A percentile compares a stretch with the other conserved stretches of the same genome.
Evolutionary conservation across 305 asterid genomes (phyloP).

Genomic region (Plantago coronopus): DNA sequence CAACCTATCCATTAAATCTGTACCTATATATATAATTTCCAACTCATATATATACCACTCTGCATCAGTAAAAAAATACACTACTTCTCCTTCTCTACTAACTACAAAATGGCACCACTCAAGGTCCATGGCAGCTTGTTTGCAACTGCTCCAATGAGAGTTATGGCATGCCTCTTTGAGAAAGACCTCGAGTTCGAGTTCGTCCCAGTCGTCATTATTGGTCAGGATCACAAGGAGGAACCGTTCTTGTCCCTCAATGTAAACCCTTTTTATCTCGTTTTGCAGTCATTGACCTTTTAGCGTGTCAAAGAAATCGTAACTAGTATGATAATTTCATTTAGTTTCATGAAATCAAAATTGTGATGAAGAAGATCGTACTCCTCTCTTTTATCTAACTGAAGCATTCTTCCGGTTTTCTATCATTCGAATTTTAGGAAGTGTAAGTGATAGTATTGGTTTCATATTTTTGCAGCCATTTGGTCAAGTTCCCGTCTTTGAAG

Average conservation of each 20-base stretch:
- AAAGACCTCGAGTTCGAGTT: conserved; percentile 51
- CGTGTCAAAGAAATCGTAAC: too few relatives aligned
- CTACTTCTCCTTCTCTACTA: too few relatives aligned
- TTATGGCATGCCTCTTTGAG: conserved; percentile 43
- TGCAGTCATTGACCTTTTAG: too few relatives aligned
- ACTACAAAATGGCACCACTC: conserved; percentile 5
- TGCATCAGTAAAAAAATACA: too few relatives aligned
- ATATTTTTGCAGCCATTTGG: conserved; percentile 27
- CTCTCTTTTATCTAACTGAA: too few relatives aligned
- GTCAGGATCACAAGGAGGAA: conserved; percentile 42
- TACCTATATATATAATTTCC: too few relatives aligned
- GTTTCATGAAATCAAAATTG: too few relatives aligned
- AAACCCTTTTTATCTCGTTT: conserved; percentile 4
- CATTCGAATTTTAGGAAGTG: not conserved
- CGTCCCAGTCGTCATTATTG: conserved; percentile 32
- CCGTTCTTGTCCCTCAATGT: conserved; percentile 50
- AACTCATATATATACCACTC: too few relatives aligned
- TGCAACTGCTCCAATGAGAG: conserved; percentile 44
- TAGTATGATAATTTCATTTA: too few relatives aligned
- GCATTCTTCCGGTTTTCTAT: too few relatives aligned
- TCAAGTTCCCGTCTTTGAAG: conserved; percentile 64
- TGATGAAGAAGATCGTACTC: too few relatives aligned
- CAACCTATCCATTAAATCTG: too few relatives aligned
- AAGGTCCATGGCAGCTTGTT: conserved; percentile 35
- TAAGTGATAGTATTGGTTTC: not conserved